Conservation (phyloP, 2,329 filamentous ascomycete species). For the Dothideomycetes sp. region DNA sequence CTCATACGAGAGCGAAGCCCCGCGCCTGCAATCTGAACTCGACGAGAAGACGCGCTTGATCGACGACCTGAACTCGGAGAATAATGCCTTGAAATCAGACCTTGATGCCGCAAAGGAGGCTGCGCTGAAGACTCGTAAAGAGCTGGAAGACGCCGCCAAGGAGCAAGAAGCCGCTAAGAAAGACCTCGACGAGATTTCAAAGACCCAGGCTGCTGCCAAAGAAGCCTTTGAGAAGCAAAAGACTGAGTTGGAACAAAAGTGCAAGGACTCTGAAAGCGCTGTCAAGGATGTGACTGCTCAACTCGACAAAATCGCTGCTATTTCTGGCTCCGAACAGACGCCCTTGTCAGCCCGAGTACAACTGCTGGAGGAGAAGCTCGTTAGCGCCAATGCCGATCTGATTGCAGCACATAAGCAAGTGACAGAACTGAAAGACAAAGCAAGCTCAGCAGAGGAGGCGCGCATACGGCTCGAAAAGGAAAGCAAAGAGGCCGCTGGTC, state of each 20-base stretch:
- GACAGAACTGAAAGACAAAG: slow-evolving; percentile 1
- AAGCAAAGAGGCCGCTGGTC: slow-evolving; percentile 29
- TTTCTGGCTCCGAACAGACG: slow-evolving; percentile 4
- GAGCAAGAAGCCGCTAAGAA: neutral
- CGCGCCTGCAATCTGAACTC: slow-evolving; percentile 65
- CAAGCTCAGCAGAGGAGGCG: slow-evolving; percentile 18
- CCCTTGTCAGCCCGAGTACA: slow-evolving; percentile 10
- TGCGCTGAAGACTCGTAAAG: slow-evolving; percentile 1
- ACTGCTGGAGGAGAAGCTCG: slow-evolving; percentile 31
- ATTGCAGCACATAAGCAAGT: slow-evolving; percentile 16
- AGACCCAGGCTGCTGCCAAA: neutral
- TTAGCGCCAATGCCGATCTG: slow-evolving; percentile 34
- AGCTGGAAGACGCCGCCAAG: slow-evolving; percentile 3
- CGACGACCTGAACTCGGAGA: slow-evolving; percentile 56
- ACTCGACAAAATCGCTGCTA: neutral
- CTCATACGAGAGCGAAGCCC: slow-evolving; percentile 81
- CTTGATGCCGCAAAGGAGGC: slow-evolving; percentile 39
- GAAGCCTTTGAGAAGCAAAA: slow-evolving; percentile 5
- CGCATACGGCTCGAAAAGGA: slow-evolving; percentile 27
- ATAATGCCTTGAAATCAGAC: slow-evolving; percentile 58
- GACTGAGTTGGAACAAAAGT: slow-evolving; percentile 2
- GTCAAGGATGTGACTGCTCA: slow-evolving; percentile 1
- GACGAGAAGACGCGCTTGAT: slow-evolving; percentile 46
- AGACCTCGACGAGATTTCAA: neutral
- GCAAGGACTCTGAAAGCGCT: slow-evolving; percentile 1